These are phyloP conservation scores for Saccharomycopsis selenospora DNA, from an alignment of 805 yeast species.

Conservation along the genomic window DNA sequence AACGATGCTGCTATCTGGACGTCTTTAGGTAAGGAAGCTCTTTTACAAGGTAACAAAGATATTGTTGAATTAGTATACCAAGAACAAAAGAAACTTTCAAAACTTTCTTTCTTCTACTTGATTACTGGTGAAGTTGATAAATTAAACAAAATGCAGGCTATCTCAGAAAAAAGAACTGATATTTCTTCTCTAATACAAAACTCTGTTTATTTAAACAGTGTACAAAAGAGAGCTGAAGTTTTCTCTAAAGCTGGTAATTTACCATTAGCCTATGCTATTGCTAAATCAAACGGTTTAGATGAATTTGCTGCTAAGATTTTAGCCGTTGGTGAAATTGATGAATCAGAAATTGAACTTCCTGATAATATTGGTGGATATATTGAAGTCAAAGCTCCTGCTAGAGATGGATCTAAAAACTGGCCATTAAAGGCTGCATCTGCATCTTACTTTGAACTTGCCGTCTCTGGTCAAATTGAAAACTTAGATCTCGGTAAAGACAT, in stretches of 20 bases:
- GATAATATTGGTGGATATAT: constrained; percentile 36
- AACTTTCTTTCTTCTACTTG: constrained; percentile 81
- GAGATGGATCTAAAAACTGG: constrained; percentile 57
- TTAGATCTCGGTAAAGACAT: constrained; percentile 41
- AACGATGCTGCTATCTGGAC: constrained; percentile 70
- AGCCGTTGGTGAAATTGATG: constrained; percentile 56
- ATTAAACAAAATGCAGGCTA: constrained; percentile 74
- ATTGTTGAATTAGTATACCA: constrained; percentile 85
- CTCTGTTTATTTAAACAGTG: constrained; percentile 67
- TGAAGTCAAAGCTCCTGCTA: constrained; percentile 41
- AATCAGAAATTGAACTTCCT: constrained; percentile 60
- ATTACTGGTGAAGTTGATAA: constrained; percentile 74
- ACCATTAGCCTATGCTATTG: constrained; percentile 89
- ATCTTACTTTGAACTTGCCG: constrained; percentile 80
- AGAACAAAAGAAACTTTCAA: constrained; percentile 78
- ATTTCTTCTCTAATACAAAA: constrained; percentile 74
- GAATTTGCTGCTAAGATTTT: constrained; percentile 69
- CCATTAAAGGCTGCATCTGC: constrained; percentile 67
- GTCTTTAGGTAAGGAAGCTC: constrained; percentile 75
- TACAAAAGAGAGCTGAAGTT: constrained; percentile 65
- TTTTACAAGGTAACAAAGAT: constrained; percentile 80
- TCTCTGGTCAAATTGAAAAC: constrained; percentile 69
- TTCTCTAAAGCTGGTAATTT: constrained; percentile 72
- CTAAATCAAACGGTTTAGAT: constrained; percentile 75
- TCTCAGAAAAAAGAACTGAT: constrained; percentile 86